phyloP scores from a whole-genome alignment of 1,139 yeast genomes.

The Saccharomyces hybrid region DNA sequence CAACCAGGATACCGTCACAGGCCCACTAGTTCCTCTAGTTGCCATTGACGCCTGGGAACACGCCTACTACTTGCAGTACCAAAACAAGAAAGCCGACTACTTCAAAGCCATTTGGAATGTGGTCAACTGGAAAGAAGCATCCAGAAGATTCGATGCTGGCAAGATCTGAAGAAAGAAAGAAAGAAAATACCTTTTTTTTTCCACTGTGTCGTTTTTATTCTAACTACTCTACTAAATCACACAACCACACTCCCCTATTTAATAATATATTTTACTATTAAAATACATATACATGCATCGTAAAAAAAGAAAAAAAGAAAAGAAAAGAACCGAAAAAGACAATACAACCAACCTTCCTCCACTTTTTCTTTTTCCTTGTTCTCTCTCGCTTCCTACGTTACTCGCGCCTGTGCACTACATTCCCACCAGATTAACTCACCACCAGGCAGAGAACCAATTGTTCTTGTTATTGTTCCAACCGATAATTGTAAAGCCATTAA shows the following conservation, averaged over 20 bases:
- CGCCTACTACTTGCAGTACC: conserved; percentile 91
- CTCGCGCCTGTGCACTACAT: background rate
- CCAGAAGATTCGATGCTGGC: conserved; percentile 43
- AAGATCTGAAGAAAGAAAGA: background rate
- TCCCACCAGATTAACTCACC: background rate
- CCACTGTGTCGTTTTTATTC: background rate
- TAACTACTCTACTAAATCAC: background rate
- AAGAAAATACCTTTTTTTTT: no score
- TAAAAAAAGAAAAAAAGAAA: background rate
- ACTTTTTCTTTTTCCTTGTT: background rate
- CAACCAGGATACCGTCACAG: conserved; percentile 86
- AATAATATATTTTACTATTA: background rate
- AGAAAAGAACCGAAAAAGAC: background rate
- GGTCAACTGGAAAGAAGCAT: conserved; percentile 94
- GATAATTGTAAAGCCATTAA: background rate
- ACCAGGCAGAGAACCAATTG: background rate
- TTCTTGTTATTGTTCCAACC: background rate
- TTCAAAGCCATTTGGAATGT: conserved; percentile 97
- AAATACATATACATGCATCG: background rate
- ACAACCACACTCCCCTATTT: background rate
- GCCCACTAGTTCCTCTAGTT: conserved; percentile 64
- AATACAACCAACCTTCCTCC: background rate
- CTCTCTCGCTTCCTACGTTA: background rate
- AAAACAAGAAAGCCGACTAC: conserved; percentile 89
- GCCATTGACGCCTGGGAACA: conserved; percentile 99